phyloP scores from a whole-genome alignment of 257 asterid species.

The Capsicum pubescens region DNA sequence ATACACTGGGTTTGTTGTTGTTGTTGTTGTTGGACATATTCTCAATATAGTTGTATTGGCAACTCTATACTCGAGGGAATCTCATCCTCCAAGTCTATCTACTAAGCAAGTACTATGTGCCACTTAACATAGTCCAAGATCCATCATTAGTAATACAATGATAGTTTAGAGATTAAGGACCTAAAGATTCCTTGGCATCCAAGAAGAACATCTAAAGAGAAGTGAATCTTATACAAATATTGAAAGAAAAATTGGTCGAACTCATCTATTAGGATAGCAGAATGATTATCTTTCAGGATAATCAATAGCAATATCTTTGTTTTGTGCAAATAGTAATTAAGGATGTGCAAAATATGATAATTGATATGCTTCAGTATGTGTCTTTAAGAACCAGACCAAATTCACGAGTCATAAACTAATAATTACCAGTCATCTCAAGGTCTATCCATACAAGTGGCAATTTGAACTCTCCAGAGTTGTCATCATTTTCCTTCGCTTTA shows the following conservation, averaged over 20 bases:
- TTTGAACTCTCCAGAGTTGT: conserved; percentile 52
- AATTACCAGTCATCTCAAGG: conserved; percentile 95
- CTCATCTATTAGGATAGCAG: not conserved
- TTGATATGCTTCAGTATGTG: not conserved
- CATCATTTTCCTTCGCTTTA: conserved; percentile 41
- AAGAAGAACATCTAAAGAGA: not conserved
- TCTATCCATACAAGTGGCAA: conserved; percentile 98
- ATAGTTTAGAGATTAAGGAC: not conserved
- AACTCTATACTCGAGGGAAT: not conserved
- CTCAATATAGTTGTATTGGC: not conserved
- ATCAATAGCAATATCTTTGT: not conserved
- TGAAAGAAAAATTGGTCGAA: not conserved
- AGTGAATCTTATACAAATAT: not conserved
- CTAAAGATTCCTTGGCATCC: not conserved
- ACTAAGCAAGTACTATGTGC: not conserved
- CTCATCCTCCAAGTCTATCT: not conserved
- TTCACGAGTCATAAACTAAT: not conserved
- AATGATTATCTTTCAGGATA: not conserved
- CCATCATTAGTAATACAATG: not conserved
- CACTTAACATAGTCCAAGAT: not conserved
- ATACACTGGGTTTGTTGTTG: no score
- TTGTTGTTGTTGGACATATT: not conserved
- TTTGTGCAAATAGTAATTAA: not conserved
- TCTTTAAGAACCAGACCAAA: conserved; percentile 17
- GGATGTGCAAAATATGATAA: not conserved